phyloP scores from a whole-genome alignment of 176 grass and related monocot species.

The Triticum timopheevii region DNA sequence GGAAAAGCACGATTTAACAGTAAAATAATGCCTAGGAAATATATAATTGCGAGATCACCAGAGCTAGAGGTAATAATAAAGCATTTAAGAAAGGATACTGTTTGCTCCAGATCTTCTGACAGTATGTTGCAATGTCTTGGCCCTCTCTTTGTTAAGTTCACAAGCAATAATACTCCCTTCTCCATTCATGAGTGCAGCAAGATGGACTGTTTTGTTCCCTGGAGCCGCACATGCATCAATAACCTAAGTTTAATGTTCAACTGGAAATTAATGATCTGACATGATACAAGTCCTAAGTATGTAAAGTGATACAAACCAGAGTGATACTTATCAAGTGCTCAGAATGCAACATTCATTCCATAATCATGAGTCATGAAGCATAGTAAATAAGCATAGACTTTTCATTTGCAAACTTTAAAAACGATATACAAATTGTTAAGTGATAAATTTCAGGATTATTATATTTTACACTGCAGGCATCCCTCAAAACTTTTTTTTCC shows the following conservation, averaged over 20 bases:
- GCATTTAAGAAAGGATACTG: conserved; percentile 71
- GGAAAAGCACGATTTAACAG: neutral
- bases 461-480: neutral
- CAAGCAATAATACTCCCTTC: conserved; percentile 85
- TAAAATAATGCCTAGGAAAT: neutral
- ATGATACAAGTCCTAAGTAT: neutral
- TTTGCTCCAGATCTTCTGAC: conserved; percentile 84
- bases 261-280: conserved; percentile 27
- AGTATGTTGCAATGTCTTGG: conserved; percentile 76
- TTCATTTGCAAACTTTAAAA: neutral
- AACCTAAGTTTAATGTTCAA: conserved; percentile 71
- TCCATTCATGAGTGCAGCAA: conserved; percentile 89
- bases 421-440: neutral
- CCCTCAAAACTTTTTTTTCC: neutral
- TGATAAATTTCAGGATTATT: neutral
- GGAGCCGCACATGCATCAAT: conserved; percentile 99
- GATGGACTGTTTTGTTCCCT: conserved; percentile 96
- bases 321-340: neutral
- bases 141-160: conserved; percentile 75
- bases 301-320: neutral
- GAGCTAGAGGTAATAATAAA: conserved; percentile 7
- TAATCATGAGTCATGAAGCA: neutral
- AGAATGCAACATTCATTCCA: neutral
- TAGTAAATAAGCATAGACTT: neutral
- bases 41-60: neutral